phyloP scores from a whole-genome alignment of 2,329 filamentous ascomycete genomes.

The Cordyceps javanica region DNA sequence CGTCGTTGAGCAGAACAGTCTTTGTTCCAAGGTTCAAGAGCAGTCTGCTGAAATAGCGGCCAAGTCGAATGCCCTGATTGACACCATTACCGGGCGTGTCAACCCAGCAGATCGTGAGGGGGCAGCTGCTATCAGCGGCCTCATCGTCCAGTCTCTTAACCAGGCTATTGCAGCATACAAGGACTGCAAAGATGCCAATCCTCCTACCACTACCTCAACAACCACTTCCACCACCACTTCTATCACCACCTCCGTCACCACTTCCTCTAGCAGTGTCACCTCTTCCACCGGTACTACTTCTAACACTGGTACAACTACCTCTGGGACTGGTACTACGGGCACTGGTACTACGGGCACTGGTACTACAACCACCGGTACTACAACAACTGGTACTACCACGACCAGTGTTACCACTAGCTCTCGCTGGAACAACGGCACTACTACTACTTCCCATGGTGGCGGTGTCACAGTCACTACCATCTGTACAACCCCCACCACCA shows the following conservation, averaged over 20 bases:
- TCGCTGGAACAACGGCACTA: background rate
- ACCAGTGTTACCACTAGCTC: background rate
- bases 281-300: background rate
- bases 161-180: background rate
- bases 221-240: background rate
- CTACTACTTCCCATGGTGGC: background rate
- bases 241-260: background rate
- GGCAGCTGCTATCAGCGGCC: background rate
- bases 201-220: background rate
- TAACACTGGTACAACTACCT: background rate
- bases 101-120: background rate
- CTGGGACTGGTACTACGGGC: background rate
- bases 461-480: background rate
- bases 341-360: background rate
- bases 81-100: background rate
- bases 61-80: conserved; percentile 2
- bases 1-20: background rate
- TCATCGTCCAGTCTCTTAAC: background rate
- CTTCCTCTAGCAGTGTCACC: background rate
- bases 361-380: background rate
- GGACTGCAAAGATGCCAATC: conserved; percentile 4
- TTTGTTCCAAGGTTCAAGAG: background rate
- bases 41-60: background rate
- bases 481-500: background rate
- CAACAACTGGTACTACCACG: background rate